Percentiles rank a stretch among this genome's conserved stretches.
These are phyloP conservation scores for Lumnitzera littorea DNA, from an alignment of 345 rosid genomes.

Conservation along the genomic window DNA sequence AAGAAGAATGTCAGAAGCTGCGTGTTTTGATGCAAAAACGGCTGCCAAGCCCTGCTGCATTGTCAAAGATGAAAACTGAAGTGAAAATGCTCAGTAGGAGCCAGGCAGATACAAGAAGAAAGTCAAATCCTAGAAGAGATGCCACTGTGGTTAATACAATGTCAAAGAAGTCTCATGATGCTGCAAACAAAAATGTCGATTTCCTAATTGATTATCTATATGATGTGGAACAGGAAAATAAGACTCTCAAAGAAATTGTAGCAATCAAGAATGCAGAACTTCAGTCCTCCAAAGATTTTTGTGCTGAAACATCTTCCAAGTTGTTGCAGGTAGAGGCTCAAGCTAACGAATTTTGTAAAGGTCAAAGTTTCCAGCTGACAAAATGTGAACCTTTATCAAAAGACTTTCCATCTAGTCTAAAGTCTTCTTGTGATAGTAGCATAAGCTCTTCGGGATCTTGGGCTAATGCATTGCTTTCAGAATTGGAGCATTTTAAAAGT, in stretches of 20 bases:
- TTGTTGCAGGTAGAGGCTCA: conserved; percentile 37
- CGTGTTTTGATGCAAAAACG: conserved; percentile 48
- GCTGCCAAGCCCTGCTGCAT: conserved; percentile 47
- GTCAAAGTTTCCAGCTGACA: conserved; percentile 25
- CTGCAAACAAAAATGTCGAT: conserved; percentile 29
- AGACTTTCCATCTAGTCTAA: conserved; percentile 15
- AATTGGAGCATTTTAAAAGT: conserved; percentile 35
- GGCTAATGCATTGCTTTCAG: conserved; percentile 48
- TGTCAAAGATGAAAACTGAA: conserved; percentile 38
- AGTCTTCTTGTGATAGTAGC: conserved; percentile 25
- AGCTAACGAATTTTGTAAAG: conserved; percentile 18
- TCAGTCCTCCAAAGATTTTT: conserved; percentile 40
- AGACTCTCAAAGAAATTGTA: conserved; percentile 55
- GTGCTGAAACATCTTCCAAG: conserved; percentile 42
- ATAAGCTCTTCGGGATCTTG: conserved; percentile 57
- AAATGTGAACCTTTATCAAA: conserved; percentile 17
- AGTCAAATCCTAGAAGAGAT: conserved; percentile 34
- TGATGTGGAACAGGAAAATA: conserved; percentile 67
- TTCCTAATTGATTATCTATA: conserved; percentile 47
- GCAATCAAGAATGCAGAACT: conserved; percentile 48
- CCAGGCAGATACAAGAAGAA: conserved; percentile 28
- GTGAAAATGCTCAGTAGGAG: conserved; percentile 33
- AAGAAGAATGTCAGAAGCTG: conserved; percentile 77
- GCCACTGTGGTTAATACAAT: conserved; percentile 35
- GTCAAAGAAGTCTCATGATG: conserved; percentile 23